Base-by-base conservation (phyloP, 805 yeast genomes). In the Kodamaea hsintzibuensis region DNA sequence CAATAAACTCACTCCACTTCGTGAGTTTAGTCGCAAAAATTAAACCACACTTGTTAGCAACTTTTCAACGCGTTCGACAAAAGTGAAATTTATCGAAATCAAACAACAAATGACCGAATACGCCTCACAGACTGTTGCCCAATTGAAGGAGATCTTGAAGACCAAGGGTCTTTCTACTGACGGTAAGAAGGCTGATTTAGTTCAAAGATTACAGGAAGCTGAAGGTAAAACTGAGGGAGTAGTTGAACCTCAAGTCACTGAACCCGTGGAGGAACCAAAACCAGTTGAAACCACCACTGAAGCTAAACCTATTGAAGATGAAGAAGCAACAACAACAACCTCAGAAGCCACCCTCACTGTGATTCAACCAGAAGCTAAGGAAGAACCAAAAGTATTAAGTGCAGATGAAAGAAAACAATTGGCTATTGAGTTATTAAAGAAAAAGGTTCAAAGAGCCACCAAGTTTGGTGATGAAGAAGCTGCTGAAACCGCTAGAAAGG, bases 131-230 rank as follows among this genome's bases (percentile, higher is more conserved):
- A 86, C 92, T 2, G 97, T 91, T 50, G 84, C 86, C 16, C 96
- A 91, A 74, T 80, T 93, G 69, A 92, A 89, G 68, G 96, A 88
- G 57, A 64, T 82, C 53, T 79, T 93, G 62, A 86, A 86, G 62
- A 70, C 79, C 18, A 84, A 85, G 57, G 88, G 86, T 1, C 79
- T 93, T 49, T 68, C 95, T 1, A 75, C 77, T 5, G 81, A 81
- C 40, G 98, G 98, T 18, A 85, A 89, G 61, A 93, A 93, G 70
- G 84, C 87, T 43, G 97, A 91, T 50, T 73, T 88, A 60, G 74
- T 88, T 53, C 81, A 81, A 13, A 80, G 95, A 61, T 73, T 88
- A 57, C 81, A 77, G 55, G 90, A 84, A 56, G 69, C 79, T 33
- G 92, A 85, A 61, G 68, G 66, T 55, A 58, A 62, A 51, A 5